These are phyloP conservation scores for Cicer arietinum DNA, from an alignment of 306 rosid species.

Conservation along the genomic window DNA sequence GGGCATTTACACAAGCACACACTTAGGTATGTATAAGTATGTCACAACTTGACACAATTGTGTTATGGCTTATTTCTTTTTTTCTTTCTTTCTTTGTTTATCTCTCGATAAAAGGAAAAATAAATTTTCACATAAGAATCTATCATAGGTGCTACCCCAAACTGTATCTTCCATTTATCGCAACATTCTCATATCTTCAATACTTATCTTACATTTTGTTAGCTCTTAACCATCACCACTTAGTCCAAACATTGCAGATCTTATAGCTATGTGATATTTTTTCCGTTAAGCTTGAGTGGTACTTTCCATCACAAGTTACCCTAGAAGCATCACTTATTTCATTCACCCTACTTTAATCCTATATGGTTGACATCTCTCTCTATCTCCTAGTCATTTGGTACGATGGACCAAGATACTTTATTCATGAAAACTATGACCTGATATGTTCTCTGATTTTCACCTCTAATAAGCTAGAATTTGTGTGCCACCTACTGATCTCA, in stretches of 20 bases:
- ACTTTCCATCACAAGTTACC: background rate
- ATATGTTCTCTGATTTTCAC: background rate
- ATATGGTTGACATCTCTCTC: background rate
- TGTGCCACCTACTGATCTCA: background rate
- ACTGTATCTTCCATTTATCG: background rate
- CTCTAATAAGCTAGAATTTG: conserved; percentile 6
- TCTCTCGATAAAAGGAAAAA: background rate
- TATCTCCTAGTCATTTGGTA: background rate
- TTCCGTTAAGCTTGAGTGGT: background rate
- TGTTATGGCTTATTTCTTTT: background rate
- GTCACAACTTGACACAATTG: background rate
- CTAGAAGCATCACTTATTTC: background rate
- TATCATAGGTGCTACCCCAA: background rate
- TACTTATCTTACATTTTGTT: background rate
- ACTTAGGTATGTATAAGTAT: background rate
- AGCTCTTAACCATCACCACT: background rate
- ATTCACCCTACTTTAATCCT: background rate
- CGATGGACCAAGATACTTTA: background rate
- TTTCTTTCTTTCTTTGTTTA: background rate
- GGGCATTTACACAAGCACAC: background rate
- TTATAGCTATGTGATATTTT: background rate
- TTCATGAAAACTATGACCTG: background rate
- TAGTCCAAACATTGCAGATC: background rate
- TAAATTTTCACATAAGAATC: background rate
- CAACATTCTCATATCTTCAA: background rate